A percentile compares a stretch with the other conserved stretches of the same genome.
phyloP scores from a whole-genome alignment of 345 rosid genomes.

The Syzygium aqueum region DNA sequence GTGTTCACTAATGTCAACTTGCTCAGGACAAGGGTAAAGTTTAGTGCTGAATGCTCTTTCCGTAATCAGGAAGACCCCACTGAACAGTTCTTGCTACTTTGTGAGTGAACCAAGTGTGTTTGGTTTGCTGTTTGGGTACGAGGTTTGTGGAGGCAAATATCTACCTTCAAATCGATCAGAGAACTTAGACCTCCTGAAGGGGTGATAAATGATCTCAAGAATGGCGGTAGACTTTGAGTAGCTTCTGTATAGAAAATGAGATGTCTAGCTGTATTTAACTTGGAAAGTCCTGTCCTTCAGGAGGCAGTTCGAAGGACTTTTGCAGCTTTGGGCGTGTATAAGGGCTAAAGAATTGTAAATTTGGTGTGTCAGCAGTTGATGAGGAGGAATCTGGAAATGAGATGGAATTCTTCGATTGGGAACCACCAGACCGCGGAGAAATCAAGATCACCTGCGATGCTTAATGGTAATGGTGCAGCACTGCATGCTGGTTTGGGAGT shows the following conservation, averaged over 20 bases:
- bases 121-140: background rate
- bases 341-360: background rate
- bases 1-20: background rate
- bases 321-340: background rate
- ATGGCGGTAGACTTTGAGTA: background rate
- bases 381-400: background rate
- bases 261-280: background rate
- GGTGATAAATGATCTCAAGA: background rate
- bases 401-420: background rate
- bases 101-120: background rate
- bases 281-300: background rate
- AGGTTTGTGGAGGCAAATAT: background rate
- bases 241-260: background rate
- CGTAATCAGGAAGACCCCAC: background rate
- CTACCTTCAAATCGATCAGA: background rate
- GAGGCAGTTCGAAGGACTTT: background rate
- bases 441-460: background rate
- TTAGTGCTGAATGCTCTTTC: background rate
- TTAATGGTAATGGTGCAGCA: background rate
- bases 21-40: background rate
- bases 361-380: background rate
- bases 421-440: background rate
- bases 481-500: background rate
- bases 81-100: background rate
- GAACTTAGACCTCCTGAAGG: background rate